Evolutionary conservation across 352 stramenopile genomes (phyloP).

Genomic region (Globisporangium echinulatum): DNA sequence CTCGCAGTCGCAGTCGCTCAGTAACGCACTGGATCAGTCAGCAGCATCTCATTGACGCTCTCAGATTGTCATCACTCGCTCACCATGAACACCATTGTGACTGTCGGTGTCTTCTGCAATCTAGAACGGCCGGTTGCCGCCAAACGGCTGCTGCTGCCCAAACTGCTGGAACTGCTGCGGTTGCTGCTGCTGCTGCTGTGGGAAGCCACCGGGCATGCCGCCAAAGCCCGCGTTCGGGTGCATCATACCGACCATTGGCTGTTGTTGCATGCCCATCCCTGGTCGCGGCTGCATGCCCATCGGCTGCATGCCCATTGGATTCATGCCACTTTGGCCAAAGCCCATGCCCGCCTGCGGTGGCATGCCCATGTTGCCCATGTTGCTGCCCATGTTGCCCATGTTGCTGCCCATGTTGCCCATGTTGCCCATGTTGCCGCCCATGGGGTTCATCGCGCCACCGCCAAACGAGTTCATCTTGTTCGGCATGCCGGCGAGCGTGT

Average conservation of each 20-base stretch:
- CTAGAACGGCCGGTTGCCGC: slow-evolving; percentile 46
- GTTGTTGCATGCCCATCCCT: slow-evolving; percentile 18
- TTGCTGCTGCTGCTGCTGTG: slow-evolving; percentile 22
- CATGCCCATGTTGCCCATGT: slow-evolving; percentile 40
- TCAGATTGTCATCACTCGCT: too few relatives aligned
- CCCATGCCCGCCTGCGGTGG: slow-evolving; percentile 15
- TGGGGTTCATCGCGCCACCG: slow-evolving; percentile 40
- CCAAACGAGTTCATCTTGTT: slow-evolving; percentile 51
- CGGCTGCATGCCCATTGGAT: slow-evolving; percentile 1
- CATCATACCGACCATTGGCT: slow-evolving; percentile 33
- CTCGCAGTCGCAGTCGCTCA: too few relatives aligned
- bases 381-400: slow-evolving; percentile 46
- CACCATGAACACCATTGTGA: not conserved
- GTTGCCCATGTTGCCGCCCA: slow-evolving; percentile 34
- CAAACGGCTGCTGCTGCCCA: slow-evolving; percentile 47
- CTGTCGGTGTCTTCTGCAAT: not conserved
- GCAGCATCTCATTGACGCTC: too few relatives aligned
- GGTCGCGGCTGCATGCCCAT: slow-evolving; percentile 35
- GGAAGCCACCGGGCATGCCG: slow-evolving; percentile 33
- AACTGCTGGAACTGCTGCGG: slow-evolving; percentile 15
- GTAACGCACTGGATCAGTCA: too few relatives aligned
- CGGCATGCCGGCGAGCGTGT: slow-evolving; percentile 75
- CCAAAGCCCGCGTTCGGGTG: slow-evolving; percentile 38
- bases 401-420: slow-evolving; percentile 38
- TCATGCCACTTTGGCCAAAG: slow-evolving; percentile 20